Percentiles rank a stretch among this genome's conserved stretches.
These are phyloP conservation scores for Strobilomyces echinocephalus DNA, from an alignment of 768 basidiomycete species.

Conservation along the genomic window DNA sequence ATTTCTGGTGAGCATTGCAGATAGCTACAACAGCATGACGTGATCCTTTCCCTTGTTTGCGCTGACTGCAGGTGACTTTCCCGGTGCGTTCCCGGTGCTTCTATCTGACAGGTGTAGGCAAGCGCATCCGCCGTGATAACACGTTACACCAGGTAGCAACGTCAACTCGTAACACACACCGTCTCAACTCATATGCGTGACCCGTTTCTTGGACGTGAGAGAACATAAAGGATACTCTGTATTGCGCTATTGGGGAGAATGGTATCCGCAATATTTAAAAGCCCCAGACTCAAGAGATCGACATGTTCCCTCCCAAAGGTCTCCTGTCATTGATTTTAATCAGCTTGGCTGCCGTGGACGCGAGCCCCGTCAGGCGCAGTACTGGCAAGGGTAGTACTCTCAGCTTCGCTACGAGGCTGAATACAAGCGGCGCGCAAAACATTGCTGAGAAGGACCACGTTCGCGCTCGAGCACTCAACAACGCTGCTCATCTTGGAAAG, in stretches of 20 bases:
- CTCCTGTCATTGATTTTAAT: slow-evolving; percentile 15
- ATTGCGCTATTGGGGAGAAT: neutral
- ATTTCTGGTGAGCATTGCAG: no score
- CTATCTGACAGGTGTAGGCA: neutral
- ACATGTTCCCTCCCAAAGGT: slow-evolving; percentile 15
- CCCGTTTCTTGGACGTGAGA: neutral
- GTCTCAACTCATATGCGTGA: neutral
- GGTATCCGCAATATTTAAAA: neutral
- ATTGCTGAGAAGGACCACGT: slow-evolving; percentile 6
- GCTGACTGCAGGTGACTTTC: neutral
- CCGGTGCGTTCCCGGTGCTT: neutral
- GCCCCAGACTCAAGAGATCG: neutral
- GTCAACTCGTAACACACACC: no score
- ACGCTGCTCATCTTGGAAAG: slow-evolving; percentile 27
- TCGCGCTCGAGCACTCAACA: slow-evolving; percentile 3
- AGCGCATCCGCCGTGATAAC: neutral
- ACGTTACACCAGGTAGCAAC: no score
- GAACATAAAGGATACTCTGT: neutral
- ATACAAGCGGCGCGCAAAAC: slow-evolving; percentile 6
- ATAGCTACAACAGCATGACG: no score
- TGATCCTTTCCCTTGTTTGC: neutral
- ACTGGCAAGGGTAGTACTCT: slow-evolving; percentile 12
- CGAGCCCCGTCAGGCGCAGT: slow-evolving; percentile 11
- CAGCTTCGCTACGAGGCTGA: slow-evolving; percentile 14
- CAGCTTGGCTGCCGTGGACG: slow-evolving; percentile 10